These are phyloP conservation scores for Coemansia sp. DNA, from an alignment of 192 early-diverging fungal genomes.

Conservation along the genomic window DNA sequence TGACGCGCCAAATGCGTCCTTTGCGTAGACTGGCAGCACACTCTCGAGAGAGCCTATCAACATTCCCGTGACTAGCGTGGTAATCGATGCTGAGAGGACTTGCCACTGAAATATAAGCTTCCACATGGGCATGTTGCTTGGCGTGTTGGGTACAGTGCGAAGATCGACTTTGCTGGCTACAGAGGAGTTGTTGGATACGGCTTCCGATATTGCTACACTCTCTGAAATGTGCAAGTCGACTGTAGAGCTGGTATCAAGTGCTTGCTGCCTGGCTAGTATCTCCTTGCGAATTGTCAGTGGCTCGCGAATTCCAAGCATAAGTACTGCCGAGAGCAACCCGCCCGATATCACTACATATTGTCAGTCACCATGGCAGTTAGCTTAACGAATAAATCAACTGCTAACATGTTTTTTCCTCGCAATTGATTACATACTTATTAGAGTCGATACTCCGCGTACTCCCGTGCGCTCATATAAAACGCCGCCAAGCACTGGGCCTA, in stretches of 20 bases:
- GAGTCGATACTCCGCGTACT: conserved; percentile 33
- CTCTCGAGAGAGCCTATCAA: conserved; percentile 37
- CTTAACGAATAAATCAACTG: background rate
- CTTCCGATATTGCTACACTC: background rate
- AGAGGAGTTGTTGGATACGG: background rate
- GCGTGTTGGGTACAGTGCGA: background rate
- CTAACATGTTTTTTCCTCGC: background rate
- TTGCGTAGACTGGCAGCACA: conserved; percentile 29
- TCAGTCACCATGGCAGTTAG: background rate
- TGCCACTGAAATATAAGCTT: conserved; percentile 47
- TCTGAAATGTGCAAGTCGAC: background rate
- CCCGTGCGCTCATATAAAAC: conserved; percentile 33
- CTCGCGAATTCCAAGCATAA: conserved; percentile 35
- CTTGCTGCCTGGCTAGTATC: conserved; percentile 4
- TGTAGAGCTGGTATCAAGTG: background rate
- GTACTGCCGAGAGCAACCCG: background rate
- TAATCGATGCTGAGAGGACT: conserved; percentile 38
- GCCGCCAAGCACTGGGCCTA: conserved; percentile 42
- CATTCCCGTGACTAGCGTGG: conserved; percentile 29
- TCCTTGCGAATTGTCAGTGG: conserved; percentile 26
- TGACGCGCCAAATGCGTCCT: conserved; percentile 31
- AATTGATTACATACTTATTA: conserved; percentile 34
- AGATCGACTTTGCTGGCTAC: background rate
- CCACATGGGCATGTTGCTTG: conserved; percentile 31
- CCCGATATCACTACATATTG: background rate